Percentiles rank a stretch among this genome's conserved stretches.
phyloP scores from a whole-genome alignment of 2,329 filamentous ascomycete species.

The Microsporum audouinii region DNA sequence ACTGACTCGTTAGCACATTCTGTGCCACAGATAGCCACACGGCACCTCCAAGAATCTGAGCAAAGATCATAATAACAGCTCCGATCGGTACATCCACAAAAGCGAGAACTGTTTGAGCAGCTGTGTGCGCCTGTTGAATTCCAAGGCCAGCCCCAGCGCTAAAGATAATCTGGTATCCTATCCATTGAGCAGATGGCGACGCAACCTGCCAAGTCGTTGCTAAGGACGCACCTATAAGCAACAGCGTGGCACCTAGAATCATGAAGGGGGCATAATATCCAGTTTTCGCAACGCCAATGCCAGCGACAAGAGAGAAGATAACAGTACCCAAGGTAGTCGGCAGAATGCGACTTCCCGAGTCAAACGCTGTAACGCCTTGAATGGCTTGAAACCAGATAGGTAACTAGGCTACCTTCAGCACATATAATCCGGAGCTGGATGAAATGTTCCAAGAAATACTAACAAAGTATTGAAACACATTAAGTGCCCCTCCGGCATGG shows the following conservation, averaged over 20 bases:
- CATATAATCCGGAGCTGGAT: background rate
- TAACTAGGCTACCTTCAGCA: slow-evolving; percentile 10
- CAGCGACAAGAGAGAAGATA: slow-evolving; percentile 23
- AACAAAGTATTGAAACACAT: slow-evolving; percentile 11
- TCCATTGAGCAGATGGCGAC: slow-evolving; percentile 26
- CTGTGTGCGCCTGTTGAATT: slow-evolving; percentile 28
- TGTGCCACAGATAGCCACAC: slow-evolving; percentile 30
- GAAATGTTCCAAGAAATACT: background rate
- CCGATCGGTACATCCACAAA: slow-evolving; percentile 26
- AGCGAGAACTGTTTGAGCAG: slow-evolving; percentile 26
- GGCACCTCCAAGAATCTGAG: slow-evolving; percentile 29
- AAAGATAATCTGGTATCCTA: slow-evolving; percentile 30
- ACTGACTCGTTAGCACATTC: slow-evolving; percentile 29
- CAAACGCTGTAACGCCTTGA: slow-evolving; percentile 29
- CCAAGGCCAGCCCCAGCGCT: slow-evolving; percentile 29
- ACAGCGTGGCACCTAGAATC: slow-evolving; percentile 23
- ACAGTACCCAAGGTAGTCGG: slow-evolving; percentile 27
- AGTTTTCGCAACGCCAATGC: slow-evolving; percentile 21
- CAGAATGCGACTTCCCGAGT: slow-evolving; percentile 23
- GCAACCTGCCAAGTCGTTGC: slow-evolving; percentile 26
- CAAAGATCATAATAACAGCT: slow-evolving; percentile 27
- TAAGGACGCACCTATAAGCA: slow-evolving; percentile 27
- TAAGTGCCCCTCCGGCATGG: slow-evolving; percentile 6
- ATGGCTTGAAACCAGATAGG: slow-evolving; percentile 35
- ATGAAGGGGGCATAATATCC: slow-evolving; percentile 35